Conservation (phyloP, 192 early-diverging fungal genomes). For the Anaeromyces robustus region DNA sequence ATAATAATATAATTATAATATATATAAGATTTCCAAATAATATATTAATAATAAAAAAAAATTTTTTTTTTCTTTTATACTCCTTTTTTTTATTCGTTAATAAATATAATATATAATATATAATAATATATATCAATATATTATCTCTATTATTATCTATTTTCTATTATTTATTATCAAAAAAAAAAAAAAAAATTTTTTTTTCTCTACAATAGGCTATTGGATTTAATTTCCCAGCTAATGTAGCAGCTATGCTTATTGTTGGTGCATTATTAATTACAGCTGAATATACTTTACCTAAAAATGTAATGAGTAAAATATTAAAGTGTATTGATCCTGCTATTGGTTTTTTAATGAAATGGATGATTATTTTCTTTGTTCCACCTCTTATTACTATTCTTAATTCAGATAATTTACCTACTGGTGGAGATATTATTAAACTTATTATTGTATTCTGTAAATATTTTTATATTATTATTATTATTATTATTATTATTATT, state of each 20-base stretch:
- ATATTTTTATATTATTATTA: no score
- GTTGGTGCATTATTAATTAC: neutral
- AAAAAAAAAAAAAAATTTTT: no score
- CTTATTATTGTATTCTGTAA: neutral
- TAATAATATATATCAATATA: no score
- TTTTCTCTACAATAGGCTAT: neutral
- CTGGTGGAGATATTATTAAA: neutral
- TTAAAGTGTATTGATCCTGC: neutral
- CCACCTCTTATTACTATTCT: neutral
- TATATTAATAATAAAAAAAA: no score
- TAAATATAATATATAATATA: no score
- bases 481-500: no score
- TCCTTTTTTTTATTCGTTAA: no score
- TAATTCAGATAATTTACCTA: neutral
- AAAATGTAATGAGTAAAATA: neutral
- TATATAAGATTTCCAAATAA: no score
- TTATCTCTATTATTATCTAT: no score
- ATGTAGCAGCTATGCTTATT: neutral
- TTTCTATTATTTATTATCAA: no score
- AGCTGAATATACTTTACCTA: neutral
- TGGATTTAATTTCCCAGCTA: neutral
- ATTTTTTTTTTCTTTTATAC: no score
- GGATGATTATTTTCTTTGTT: neutral
- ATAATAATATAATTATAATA: no score
- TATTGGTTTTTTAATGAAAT: neutral